Conservation (phyloP, 805 yeast genomes). For the Isabelozyma gotoi region DNA sequence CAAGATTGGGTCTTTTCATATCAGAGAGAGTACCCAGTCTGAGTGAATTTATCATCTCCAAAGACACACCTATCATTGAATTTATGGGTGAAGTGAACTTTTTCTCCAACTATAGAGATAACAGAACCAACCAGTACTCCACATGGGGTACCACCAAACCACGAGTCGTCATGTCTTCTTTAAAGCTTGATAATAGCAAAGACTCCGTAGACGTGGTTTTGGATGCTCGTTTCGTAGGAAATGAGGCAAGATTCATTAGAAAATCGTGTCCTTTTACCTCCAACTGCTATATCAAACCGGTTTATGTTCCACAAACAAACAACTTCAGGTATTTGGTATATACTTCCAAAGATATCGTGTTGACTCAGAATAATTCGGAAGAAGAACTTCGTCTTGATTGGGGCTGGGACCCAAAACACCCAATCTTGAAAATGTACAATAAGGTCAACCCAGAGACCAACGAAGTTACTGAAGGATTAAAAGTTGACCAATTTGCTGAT, state of each 20-base stretch:
- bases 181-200: conserved; percentile 3
- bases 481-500: conserved; percentile 55
- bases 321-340: conserved; percentile 52
- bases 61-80: conserved; percentile 56
- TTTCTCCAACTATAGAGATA: conserved; percentile 60
- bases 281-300: conserved; percentile 63
- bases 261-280: conserved; percentile 65
- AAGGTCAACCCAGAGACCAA: conserved; percentile 9
- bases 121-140: conserved; percentile 74
- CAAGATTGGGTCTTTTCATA: conserved; percentile 62
- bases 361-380: conserved; percentile 37
- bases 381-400: conserved; percentile 77
- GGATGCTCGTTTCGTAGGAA: conserved; percentile 81
- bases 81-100: conserved; percentile 72
- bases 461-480: conserved; percentile 26
- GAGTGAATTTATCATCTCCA: conserved; percentile 28
- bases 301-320: conserved; percentile 39
- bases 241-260: conserved; percentile 70
- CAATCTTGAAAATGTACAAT: conserved; percentile 56
- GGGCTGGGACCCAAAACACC: conserved; percentile 87
- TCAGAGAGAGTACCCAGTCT: conserved; percentile 12
- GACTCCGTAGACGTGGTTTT: conserved; percentile 55
- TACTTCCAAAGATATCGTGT: conserved; percentile 52
- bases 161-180: conserved; percentile 26
- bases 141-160: conserved; percentile 66